Percentiles rank a stretch among this genome's conserved stretches.
Evolutionary conservation across 2,329 filamentous ascomycete species (phyloP).

Genomic region (Fusarium burgessii): DNA sequence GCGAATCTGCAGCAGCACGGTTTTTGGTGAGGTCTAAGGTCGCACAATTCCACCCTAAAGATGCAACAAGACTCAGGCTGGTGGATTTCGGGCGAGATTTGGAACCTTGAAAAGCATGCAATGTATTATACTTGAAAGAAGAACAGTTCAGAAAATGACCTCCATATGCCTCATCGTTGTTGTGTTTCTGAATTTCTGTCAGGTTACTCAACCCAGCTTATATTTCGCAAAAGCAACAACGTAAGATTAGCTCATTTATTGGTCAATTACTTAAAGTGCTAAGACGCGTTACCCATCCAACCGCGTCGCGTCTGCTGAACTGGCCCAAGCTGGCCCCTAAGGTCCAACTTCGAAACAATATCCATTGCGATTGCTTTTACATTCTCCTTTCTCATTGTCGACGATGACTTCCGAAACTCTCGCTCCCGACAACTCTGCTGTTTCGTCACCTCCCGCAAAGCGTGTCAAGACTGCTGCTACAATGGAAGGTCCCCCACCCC

Average conservation of each 20-base stretch:
- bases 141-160: background rate
- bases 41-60: conserved; percentile 73
- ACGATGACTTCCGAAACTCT: conserved; percentile 44
- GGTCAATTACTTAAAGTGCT: conserved; percentile 42
- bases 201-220: background rate
- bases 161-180: background rate
- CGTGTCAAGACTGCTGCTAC: conserved; percentile 74
- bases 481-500: conserved; percentile 64
- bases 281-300: conserved; percentile 38
- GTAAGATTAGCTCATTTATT: conserved; percentile 38
- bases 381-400: conserved; percentile 22
- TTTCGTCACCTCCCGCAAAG: conserved; percentile 82
- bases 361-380: conserved; percentile 38
- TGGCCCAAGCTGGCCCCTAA: conserved; percentile 33
- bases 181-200: background rate
- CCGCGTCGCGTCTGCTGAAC: conserved; percentile 48
- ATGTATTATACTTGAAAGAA: background rate
- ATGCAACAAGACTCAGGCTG: conserved; percentile 69
- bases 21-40: conserved; percentile 75
- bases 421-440: conserved; percentile 59
- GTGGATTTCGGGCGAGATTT: conserved; percentile 74
- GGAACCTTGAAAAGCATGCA: conserved; percentile 58
- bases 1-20: conserved; percentile 72
- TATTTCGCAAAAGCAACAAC: conserved; percentile 36
- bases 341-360: conserved; percentile 36